Evolutionary conservation across 2,329 filamentous ascomycete species (phyloP).

Genomic region (Ophiostoma perfectum): DNA sequence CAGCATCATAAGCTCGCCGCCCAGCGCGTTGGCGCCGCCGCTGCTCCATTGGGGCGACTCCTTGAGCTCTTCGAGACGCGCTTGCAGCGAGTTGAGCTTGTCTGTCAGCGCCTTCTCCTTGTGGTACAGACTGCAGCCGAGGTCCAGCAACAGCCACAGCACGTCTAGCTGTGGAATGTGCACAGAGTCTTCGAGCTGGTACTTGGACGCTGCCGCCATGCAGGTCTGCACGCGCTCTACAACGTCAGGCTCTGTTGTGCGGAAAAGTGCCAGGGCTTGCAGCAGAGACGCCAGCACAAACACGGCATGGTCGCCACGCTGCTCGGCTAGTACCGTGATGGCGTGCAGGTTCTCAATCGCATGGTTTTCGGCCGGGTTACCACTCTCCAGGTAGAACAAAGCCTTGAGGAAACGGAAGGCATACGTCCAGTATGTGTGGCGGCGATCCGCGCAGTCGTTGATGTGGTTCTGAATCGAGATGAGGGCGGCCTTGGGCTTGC

Average conservation of each 20-base stretch:
- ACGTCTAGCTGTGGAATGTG: constrained; percentile 62
- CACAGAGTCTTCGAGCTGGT: constrained; percentile 61
- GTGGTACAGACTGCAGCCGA: constrained; percentile 62
- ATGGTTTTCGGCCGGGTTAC: constrained; percentile 55
- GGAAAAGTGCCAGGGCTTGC: constrained; percentile 64
- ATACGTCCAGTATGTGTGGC: constrained; percentile 72
- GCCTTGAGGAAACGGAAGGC: constrained; percentile 70
- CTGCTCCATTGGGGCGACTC: constrained; percentile 39
- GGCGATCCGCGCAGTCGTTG: constrained; percentile 57
- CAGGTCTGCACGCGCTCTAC: constrained; percentile 67
- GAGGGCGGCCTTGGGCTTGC: constrained; percentile 65
- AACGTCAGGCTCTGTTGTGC: constrained; percentile 57
- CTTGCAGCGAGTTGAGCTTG: constrained; percentile 60
- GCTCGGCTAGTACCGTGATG: constrained; percentile 55
- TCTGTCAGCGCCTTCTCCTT: constrained; percentile 51
- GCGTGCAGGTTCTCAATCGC: constrained; percentile 64
- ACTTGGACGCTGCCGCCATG: constrained; percentile 66
- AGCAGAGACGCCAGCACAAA: constrained; percentile 61
- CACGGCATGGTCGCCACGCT: constrained; percentile 57
- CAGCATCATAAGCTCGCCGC: constrained; percentile 47
- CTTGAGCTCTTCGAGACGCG: constrained; percentile 53
- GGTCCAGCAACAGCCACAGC: constrained; percentile 61
- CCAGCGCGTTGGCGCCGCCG: constrained; percentile 35
- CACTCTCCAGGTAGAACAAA: constrained; percentile 59
- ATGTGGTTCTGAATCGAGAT: constrained; percentile 67